Conservation (phyloP, 768 basidiomycete species). For the Agaricus blazei region DNA sequence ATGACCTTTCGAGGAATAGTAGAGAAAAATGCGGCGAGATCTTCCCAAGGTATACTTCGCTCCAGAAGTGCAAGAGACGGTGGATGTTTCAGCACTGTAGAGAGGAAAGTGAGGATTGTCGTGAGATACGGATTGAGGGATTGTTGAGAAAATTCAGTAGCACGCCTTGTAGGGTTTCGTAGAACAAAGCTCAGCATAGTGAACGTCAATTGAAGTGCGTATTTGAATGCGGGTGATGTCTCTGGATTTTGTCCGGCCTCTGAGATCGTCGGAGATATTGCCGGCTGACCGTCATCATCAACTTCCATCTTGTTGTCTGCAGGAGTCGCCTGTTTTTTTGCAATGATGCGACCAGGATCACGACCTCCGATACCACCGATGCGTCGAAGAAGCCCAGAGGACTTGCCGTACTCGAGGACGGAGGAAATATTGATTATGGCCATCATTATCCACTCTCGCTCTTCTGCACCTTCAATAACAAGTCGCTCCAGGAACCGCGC, state of each 20-base stretch:
- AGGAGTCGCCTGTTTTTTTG: conserved; percentile 38
- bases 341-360: conserved; percentile 41
- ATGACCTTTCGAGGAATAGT: conserved; percentile 51
- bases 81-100: conserved; percentile 64
- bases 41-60: conserved; percentile 80
- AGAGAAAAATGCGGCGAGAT: conserved; percentile 60
- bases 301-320: conserved; percentile 46
- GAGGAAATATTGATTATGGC: conserved; percentile 78
- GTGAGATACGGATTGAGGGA: conserved; percentile 84
- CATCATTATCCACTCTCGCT: conserved; percentile 97
- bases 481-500: conserved; percentile 86
- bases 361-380: conserved; percentile 45
- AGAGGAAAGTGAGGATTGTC: conserved; percentile 82
- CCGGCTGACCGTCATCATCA: conserved; percentile 17
- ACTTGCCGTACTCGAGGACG: conserved; percentile 83
- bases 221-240: conserved; percentile 60
- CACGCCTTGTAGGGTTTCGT: conserved; percentile 52
- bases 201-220: conserved; percentile 77
- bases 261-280: conserved; percentile 25
- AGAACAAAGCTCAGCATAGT: conserved; percentile 71
- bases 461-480: conserved; percentile 73
- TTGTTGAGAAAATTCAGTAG: conserved; percentile 49
- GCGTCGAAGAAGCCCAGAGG: conserved; percentile 63
- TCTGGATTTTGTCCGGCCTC: conserved; percentile 32
- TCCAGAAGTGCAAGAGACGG: conserved; percentile 61